Evolutionary conservation across 495 filamentous ascomycete species (phyloP).

Genomic region (Corynascus novoguineensis): DNA sequence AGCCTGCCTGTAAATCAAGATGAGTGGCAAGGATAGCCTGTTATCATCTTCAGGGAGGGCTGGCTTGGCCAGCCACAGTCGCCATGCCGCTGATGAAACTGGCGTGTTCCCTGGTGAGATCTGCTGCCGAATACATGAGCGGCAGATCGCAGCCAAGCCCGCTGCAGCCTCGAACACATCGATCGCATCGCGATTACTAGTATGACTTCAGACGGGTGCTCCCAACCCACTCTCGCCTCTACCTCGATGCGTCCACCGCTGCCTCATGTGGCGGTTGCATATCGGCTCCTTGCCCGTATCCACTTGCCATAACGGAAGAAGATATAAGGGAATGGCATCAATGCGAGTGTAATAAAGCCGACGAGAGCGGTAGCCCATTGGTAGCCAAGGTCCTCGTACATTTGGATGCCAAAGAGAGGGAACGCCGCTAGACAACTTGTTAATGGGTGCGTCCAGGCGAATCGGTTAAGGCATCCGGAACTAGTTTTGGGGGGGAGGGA

Average conservation of each 20-base stretch:
- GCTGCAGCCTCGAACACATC: constrained; percentile 6
- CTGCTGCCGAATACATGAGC: background rate
- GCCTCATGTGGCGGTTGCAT: constrained; percentile 30
- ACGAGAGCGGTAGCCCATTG: constrained; percentile 69
- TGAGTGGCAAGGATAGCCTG: background rate
- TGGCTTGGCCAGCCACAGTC: background rate
- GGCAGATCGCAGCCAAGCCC: constrained; percentile 8
- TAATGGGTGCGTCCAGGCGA: constrained; percentile 1
- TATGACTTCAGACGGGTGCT: constrained; percentile 1
- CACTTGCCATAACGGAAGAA: constrained; percentile 60
- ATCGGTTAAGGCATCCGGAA: no score
- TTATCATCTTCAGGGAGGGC: background rate
- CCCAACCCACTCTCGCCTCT: background rate
- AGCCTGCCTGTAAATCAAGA: background rate
- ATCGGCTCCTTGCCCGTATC: constrained; percentile 47
- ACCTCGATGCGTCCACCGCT: constrained; percentile 1
- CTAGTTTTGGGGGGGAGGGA: no score
- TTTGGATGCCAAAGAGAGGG: constrained; percentile 46
- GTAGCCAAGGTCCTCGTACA: constrained; percentile 63
- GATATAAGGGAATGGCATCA: constrained; percentile 66
- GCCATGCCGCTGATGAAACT: background rate
- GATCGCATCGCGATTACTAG: background rate
- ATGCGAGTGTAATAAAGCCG: constrained; percentile 61
- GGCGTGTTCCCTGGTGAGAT: background rate
- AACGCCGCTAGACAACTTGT: constrained; percentile 39